Base-by-base conservation (phyloP, 768 basidiomycete genomes). In the Hemileccinum impolitum region DNA sequence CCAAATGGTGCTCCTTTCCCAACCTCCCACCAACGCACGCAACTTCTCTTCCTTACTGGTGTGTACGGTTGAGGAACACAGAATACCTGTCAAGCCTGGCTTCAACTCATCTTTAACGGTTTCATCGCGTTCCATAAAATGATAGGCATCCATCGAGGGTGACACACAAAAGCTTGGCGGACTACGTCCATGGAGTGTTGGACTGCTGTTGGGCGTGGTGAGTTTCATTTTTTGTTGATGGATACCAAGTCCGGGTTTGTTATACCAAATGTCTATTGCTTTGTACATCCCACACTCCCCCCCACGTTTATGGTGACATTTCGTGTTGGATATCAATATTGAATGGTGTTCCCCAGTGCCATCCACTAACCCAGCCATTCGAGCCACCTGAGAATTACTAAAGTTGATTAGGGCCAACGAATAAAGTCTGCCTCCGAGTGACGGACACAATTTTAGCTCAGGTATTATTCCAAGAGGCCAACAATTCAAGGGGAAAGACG, bases 151-250 rank as follows among this genome's bases (percentile, higher is more conserved):
- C 78, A 3, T 76, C 76, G 15, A 74, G 71, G 39, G 72, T 72
- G 56, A 78, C 75, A 0, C 65, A 73, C 55, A 68, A 72, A 37
- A 75, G 79, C 44, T 79, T 80, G 78, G 78, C 76, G 6, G 77
- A 78, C 50, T 79, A 71, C 32, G 77, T 77, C 0, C 56, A 60
- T 21, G 69, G 73, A 44, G 76, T 76, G 0, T 59, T 77, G 59
- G 39, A 45, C 1, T 6, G 51, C 4, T 78, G 76, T 48, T 44
- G 53, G 32, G 56, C 54, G 21, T 32, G 10, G 30, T 56, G 37
- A 53, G 14, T 9, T 15, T 17, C 1, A 1, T 15, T 26, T 46
- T 4, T 6, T 31, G 19, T 26, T 18, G 1, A 13, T 14, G 23
- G 6, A 30, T 26, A 41, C 7, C 4, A 9, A 21, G 31, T 11